A percentile compares a stretch with the other conserved stretches of the same genome.
Evolutionary conservation across 192 early-diverging fungal species (phyloP).

Genomic region (Gigaspora rosea): DNA sequence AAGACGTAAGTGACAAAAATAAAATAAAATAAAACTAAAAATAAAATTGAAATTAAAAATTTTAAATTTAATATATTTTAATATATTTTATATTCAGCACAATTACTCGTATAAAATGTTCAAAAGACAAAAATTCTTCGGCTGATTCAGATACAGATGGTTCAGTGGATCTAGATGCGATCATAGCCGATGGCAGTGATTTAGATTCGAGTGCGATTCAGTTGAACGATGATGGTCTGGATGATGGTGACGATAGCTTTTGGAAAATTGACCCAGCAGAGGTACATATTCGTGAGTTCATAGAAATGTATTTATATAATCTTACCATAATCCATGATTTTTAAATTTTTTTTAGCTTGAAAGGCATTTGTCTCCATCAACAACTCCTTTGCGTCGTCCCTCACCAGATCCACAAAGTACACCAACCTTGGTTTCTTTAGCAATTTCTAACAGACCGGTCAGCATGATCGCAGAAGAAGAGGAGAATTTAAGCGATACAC

Average conservation of each 20-base stretch:
- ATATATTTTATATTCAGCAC: neutral
- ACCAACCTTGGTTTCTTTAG: neutral
- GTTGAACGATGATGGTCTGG: neutral
- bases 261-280: conserved; percentile 32
- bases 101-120: neutral
- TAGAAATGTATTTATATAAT: too few relatives aligned
- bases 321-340: too few relatives aligned
- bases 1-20: neutral
- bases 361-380: conserved; percentile 24
- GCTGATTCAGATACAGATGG: conserved; percentile 1
- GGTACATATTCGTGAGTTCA: neutral
- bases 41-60: neutral
- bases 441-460: neutral
- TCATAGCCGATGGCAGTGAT: conserved; percentile 18
- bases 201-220: conserved; percentile 18
- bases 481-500: conserved; percentile 29
- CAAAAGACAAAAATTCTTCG: neutral
- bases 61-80: neutral
- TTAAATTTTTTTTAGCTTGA: conserved; percentile 9
- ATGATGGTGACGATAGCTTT: conserved; percentile 26
- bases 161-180: conserved; percentile 22
- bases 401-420: conserved; percentile 11
- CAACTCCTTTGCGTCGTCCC: conserved; percentile 14
- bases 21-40: neutral
- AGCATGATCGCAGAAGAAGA: conserved; percentile 18